phyloP scores from a whole-genome alignment of 257 asterid genomes.

The Fraxinus anomala region DNA sequence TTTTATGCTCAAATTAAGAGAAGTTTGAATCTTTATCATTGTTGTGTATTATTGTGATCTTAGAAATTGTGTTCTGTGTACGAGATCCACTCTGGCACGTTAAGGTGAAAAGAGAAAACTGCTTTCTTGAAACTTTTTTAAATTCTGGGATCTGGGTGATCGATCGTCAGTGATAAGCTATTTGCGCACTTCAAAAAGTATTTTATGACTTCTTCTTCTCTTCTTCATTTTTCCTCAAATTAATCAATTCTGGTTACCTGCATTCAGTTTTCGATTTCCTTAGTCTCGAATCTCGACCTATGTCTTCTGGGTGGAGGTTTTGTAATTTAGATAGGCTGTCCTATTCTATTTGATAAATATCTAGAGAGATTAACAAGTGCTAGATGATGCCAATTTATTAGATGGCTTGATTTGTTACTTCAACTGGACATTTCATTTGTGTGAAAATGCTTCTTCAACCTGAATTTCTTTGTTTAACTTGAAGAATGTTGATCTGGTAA shows the following conservation, averaged over 20 bases:
- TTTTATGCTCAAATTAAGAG: constrained; percentile 21
- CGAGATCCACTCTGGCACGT: background rate
- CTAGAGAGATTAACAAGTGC: background rate
- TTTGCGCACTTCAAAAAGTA: background rate
- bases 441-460: background rate
- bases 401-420: constrained; percentile 10
- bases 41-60: constrained; percentile 1
- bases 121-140: background rate
- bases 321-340: background rate
- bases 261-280: background rate
- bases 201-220: background rate
- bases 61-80: constrained; percentile 8
- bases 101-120: background rate
- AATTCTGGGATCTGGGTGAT: background rate
- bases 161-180: background rate
- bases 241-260: background rate
- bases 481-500: constrained; percentile 12
- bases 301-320: background rate
- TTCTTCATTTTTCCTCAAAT: background rate
- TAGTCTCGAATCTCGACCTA: background rate
- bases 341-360: background rate
- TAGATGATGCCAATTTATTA: background rate
- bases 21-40: constrained; percentile 21
- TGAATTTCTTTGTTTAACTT: constrained; percentile 1
- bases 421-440: constrained; percentile 1